These are phyloP conservation scores for Candida cerambycidarum DNA, from an alignment of 805 yeast genomes.

Conservation along the genomic window DNA sequence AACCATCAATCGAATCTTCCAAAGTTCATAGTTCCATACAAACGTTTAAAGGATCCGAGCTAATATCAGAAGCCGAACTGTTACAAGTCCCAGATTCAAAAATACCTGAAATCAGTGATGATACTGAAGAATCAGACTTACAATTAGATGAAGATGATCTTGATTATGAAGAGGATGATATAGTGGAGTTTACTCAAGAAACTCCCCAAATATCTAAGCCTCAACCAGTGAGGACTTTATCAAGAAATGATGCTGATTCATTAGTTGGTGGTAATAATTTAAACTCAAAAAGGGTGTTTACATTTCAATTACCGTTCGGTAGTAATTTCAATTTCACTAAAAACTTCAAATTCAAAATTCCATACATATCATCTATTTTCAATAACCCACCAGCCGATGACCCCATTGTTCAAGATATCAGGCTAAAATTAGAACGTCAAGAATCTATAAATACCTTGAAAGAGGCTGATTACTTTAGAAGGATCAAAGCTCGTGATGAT, in stretches of 20 bases:
- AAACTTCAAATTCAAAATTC: conserved; percentile 15
- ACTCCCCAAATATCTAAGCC: not conserved
- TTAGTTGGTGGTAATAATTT: conserved; percentile 52
- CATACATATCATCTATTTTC: conserved; percentile 7
- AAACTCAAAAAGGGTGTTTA: conserved; percentile 44
- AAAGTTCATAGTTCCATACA: not conserved
- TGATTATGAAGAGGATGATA: conserved; percentile 7
- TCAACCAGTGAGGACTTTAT: not conserved
- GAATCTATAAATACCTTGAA: conserved; percentile 60
- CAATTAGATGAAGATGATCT: conserved; percentile 5
- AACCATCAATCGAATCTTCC: not conserved
- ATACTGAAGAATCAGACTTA: conserved; percentile 1
- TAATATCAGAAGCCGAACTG: not conserved
- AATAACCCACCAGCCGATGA: conserved; percentile 10
- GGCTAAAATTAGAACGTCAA: conserved; percentile 48
- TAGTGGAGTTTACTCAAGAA: conserved; percentile 1
- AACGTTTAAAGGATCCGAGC: not conserved
- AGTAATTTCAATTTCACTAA: conserved; percentile 33
- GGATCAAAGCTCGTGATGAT: conserved; percentile 60
- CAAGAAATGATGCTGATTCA: conserved; percentile 39
- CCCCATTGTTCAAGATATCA: conserved; percentile 26
- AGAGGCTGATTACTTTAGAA: conserved; percentile 58
- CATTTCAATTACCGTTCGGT: conserved; percentile 62
- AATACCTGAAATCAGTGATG: not conserved
- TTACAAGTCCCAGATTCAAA: not conserved